Evolutionary conservation across 768 basidiomycete species (phyloP).

Genomic region (Gyrodon lividus): DNA sequence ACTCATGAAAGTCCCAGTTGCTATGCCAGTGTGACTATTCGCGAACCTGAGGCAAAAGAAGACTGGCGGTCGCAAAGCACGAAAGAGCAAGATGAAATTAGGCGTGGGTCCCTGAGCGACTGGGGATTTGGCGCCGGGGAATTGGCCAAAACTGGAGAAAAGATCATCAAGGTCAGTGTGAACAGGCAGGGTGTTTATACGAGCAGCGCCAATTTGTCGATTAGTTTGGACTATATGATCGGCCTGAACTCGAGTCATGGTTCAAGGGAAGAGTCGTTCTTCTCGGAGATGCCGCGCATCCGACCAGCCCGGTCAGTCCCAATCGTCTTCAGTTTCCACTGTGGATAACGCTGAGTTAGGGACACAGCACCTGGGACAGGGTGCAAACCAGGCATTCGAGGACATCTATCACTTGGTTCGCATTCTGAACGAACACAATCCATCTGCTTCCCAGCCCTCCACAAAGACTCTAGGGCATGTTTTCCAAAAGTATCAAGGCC

Average conservation of each 20-base stretch:
- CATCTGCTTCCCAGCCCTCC: constrained; percentile 24
- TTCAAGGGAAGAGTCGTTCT: constrained; percentile 41
- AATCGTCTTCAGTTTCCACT: no score
- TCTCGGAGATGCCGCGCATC: constrained; percentile 47
- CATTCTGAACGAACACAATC: constrained; percentile 34
- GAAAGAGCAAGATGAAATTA: constrained; percentile 19
- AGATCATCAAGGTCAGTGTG: constrained; percentile 16
- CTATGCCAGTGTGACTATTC: constrained; percentile 1
- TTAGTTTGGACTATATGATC: constrained; percentile 45
- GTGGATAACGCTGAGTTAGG: not conserved
- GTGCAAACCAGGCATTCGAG: constrained; percentile 46
- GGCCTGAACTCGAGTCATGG: constrained; percentile 41
- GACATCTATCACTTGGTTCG: constrained; percentile 38
- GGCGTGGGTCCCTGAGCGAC: constrained; percentile 13
- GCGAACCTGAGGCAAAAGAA: constrained; percentile 39
- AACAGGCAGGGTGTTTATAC: not conserved
- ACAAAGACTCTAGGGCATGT: constrained; percentile 27
- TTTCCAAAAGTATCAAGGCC: constrained; percentile 35
- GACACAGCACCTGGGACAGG: constrained; percentile 42
- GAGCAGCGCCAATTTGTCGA: not conserved
- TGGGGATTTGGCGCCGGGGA: constrained; percentile 20
- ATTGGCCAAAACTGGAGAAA: constrained; percentile 13
- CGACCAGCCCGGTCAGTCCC: constrained; percentile 39
- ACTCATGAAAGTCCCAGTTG: not conserved
- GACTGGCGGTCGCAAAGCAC: constrained; percentile 41